phyloP scores from a whole-genome alignment of 192 early-diverging fungal genomes.

The Backusella luteola region DNA sequence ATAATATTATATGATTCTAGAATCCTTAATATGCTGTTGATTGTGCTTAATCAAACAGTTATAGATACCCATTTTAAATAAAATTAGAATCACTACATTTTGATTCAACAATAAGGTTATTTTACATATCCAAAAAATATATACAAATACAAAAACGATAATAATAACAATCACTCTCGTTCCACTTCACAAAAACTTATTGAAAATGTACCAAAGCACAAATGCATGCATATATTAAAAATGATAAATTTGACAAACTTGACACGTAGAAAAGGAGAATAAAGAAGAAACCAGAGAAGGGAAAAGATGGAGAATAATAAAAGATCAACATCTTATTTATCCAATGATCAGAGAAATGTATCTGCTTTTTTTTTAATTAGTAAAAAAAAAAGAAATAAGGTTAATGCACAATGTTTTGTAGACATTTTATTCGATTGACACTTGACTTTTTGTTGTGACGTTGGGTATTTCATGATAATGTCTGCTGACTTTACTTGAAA shows the following conservation, averaged over 20 bases:
- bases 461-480: neutral
- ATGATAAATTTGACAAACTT: neutral
- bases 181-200: neutral
- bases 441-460: conserved; percentile 2
- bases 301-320: neutral
- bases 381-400: neutral
- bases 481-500: conserved; percentile 8
- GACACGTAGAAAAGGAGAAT: neutral
- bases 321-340: neutral
- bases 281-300: neutral
- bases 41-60: neutral
- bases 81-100: neutral
- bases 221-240: neutral
- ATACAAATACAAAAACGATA: neutral
- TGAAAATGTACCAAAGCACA: neutral
- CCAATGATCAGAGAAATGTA: neutral
- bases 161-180: neutral
- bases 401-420: neutral
- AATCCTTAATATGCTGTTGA: neutral
- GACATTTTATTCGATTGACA: neutral
- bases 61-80: neutral
- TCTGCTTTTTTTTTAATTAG: neutral
- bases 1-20: neutral
- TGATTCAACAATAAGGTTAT: neutral
- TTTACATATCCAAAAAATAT: neutral